Evolutionary conservation across 2,329 filamentous ascomycete genomes (phyloP), one percentile per base, ranked within the genome.

Genomic region (Penicillium brevicompactum): DNA sequence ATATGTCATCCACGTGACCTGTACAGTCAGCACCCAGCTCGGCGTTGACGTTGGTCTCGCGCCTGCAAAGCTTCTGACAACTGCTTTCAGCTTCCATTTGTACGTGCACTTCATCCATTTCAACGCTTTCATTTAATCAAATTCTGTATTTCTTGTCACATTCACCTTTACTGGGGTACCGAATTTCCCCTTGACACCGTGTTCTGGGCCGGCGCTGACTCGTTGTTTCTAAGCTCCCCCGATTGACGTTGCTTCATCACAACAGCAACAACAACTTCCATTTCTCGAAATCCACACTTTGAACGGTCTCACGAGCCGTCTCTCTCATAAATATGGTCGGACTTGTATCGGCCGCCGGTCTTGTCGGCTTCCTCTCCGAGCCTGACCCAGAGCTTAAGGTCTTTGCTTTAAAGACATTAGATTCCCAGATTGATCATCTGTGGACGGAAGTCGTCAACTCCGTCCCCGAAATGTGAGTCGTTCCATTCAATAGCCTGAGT

Each of bases 381-480:
- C 92, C 95, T 67, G 94, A 97, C 78, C 85, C 90, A 54, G 91
- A 96, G 77, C 87, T 99, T 76, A 92, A 92, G 82, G 87, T 93
- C 67, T 99, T 97, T 74, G 94, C 94, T 63, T 83, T 99, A 65
- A 90, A 96, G 79, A 92, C 91, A 65, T 85, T 99, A 70, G 96
- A 99, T 78, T 90, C 94, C 67, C 90, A 97, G 72, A 96, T 99
- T 69, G 92, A 97, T 76, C 89, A 93, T 61, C 86, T 99, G 66
- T 99, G 94, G 94, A 95, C 92, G 59, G 94, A 99, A 78, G 92
- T 99, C 61, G 93, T 94, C 50, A 91, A 89, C 54, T 89, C 91
- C 56, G 85, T 99, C 70, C 92, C 89, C 70, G 88, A 96, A 78
- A 97, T 99, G 93, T 97, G 84, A 77, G 86, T 77, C 24, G 46